Conservation (phyloP, 176 grass and related monocot genomes). For the Thalia dealbata region DNA sequence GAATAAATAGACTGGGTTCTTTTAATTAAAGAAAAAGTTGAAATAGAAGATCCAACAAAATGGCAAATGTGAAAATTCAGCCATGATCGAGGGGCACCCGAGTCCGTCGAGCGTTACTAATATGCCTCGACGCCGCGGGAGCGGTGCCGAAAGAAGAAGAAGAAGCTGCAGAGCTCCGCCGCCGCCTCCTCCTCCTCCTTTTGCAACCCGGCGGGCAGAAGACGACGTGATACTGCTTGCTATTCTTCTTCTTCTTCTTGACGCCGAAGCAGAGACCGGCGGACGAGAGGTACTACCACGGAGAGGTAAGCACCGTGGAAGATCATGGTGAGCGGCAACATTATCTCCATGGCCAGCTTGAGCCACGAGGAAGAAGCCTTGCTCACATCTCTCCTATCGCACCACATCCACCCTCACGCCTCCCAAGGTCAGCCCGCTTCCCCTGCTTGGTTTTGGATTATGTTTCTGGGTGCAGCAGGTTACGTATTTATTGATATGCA, state of each 20-base stretch:
- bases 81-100: background rate
- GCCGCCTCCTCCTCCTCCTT: background rate
- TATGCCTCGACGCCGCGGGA: background rate
- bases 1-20: background rate
- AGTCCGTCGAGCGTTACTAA: background rate
- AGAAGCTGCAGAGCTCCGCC: background rate
- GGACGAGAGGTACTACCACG: too few species aligned
- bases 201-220: background rate
- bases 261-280: too few species aligned
- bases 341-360: conserved; percentile 15
- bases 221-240: background rate
- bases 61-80: background rate
- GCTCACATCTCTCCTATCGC: conserved; percentile 35
- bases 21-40: background rate
- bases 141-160: background rate
- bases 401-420: conserved; percentile 21
- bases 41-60: background rate
- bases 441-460: background rate
- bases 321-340: background rate
- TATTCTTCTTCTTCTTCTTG: background rate
- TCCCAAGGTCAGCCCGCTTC: background rate
- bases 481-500: background rate
- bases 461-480: background rate
- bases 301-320: background rate
- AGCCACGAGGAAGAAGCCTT: conserved; percentile 42